Conservation (phyloP, 2,329 filamentous ascomycete species). For the Akanthomyces uredinophilus region DNA sequence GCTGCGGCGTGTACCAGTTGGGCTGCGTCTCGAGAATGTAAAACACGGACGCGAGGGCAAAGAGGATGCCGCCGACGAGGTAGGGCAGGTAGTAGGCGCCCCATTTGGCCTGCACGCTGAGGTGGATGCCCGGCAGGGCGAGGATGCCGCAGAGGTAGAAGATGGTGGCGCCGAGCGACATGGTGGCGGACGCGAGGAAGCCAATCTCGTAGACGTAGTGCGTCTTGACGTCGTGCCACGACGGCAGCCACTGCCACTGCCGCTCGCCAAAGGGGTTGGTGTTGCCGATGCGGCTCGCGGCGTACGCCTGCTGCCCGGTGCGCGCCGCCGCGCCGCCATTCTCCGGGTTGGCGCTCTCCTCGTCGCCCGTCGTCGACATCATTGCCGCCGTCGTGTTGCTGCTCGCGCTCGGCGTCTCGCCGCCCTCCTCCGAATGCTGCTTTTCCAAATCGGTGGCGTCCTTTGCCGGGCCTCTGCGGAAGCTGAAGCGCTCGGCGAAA, state of each 20-base stretch:
- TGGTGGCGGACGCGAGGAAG: constrained; percentile 53
- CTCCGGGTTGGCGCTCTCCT: neutral
- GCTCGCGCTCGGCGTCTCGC: neutral
- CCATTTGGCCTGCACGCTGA: constrained; percentile 41
- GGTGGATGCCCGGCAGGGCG: constrained; percentile 51
- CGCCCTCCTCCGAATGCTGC: neutral
- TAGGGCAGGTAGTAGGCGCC: constrained; percentile 55
- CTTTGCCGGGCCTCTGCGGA: neutral
- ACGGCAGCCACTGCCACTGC: constrained; percentile 55
- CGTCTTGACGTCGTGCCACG: constrained; percentile 45
- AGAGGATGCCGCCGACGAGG: constrained; percentile 56
- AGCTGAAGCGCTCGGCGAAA: constrained; percentile 12
- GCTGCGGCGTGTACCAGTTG: constrained; percentile 55
- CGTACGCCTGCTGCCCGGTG: neutral
- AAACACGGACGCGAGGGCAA: constrained; percentile 50
- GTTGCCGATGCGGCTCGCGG: neutral
- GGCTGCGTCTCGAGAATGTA: constrained; percentile 62
- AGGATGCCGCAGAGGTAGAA: constrained; percentile 62
- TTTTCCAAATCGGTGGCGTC: neutral
- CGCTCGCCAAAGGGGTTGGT: constrained; percentile 18
- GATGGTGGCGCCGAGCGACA: constrained; percentile 54
- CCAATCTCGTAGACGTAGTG: constrained; percentile 60
- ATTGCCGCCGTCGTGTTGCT: neutral
- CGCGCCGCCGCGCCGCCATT: neutral
- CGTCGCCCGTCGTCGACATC: neutral